These are phyloP conservation scores for Nephelium lappaceum DNA, from an alignment of 345 rosid species.

Conservation along the genomic window DNA sequence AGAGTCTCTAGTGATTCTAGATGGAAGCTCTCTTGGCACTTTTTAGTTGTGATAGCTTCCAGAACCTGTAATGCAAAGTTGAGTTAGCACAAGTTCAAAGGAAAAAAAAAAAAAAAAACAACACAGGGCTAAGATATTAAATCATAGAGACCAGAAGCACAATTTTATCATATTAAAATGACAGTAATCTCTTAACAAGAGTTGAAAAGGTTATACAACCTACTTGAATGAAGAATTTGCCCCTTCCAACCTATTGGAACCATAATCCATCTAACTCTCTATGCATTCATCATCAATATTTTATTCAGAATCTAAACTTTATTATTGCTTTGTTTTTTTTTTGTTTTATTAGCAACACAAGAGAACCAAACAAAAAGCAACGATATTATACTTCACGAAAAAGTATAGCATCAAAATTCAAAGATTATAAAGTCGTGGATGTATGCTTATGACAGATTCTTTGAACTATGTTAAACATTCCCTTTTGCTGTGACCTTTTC, in stretches of 20 bases:
- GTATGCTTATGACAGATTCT: too few relatives aligned
- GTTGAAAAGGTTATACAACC: not conserved
- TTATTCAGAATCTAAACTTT: not conserved
- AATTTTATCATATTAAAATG: not conserved
- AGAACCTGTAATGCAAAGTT: constrained; percentile 51
- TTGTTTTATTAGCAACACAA: not conserved
- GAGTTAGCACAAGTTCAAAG: constrained; percentile 6
- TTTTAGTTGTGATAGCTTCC: constrained; percentile 87
- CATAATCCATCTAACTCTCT: not conserved
- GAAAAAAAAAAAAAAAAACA: constrained; percentile 3
- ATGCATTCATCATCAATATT: not conserved
- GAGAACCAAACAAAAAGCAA: not conserved
- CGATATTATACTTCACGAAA: not conserved
- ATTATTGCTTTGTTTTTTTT: not conserved
- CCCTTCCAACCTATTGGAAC: not conserved
- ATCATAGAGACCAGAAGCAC: not conserved
- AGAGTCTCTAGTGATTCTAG: constrained; percentile 91
- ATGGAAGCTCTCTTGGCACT: constrained; percentile 77
- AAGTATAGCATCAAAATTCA: not conserved
- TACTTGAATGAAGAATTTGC: not conserved
- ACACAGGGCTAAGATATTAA: not conserved
- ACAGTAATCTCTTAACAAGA: not conserved
- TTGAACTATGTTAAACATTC: too few relatives aligned
- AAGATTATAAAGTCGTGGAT: not conserved
- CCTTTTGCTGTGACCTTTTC: too few relatives aligned